A percentile compares a stretch with the other conserved stretches of the same genome.
These are phyloP conservation scores for Puccinia novopanici DNA, from an alignment of 1,284 basidiomycete species.

Conservation along the genomic window DNA sequence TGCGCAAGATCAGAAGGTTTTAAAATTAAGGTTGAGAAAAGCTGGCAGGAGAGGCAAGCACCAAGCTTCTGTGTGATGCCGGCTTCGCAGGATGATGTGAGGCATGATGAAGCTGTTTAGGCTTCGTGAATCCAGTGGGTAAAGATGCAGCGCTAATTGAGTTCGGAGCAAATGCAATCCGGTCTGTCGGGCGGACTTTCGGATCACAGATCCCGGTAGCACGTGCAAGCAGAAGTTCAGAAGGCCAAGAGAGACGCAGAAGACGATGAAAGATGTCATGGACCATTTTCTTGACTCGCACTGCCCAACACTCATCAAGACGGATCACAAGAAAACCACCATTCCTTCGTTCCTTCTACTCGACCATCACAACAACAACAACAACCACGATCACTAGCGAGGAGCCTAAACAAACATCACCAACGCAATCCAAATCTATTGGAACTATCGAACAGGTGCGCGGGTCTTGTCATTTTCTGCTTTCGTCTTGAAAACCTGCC, in stretches of 20 bases:
- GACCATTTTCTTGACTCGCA: conserved; percentile 7
- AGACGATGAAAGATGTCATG: background rate
- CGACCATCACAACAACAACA: background rate
- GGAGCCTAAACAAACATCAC: background rate
- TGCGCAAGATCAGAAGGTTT: no score
- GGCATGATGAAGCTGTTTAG: no score
- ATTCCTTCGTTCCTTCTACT: background rate
- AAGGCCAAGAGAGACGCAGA: background rate
- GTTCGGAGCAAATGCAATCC: no score
- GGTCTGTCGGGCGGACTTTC: background rate
- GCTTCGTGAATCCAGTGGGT: no score
- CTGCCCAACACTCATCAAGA: background rate
- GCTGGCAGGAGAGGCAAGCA: no score
- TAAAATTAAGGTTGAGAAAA: no score
- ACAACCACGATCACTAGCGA: background rate
- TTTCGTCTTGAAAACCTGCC: no score
- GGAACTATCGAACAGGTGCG: background rate
- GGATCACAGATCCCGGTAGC: background rate
- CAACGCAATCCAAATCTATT: background rate
- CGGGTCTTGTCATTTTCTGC: background rate
- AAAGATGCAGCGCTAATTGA: no score
- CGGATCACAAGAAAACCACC: background rate
- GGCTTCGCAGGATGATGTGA: no score
- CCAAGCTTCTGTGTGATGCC: no score
- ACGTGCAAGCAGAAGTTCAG: background rate